phyloP scores from a whole-genome alignment of 2,329 filamentous ascomycete species.

The Aspergillus sergii region DNA sequence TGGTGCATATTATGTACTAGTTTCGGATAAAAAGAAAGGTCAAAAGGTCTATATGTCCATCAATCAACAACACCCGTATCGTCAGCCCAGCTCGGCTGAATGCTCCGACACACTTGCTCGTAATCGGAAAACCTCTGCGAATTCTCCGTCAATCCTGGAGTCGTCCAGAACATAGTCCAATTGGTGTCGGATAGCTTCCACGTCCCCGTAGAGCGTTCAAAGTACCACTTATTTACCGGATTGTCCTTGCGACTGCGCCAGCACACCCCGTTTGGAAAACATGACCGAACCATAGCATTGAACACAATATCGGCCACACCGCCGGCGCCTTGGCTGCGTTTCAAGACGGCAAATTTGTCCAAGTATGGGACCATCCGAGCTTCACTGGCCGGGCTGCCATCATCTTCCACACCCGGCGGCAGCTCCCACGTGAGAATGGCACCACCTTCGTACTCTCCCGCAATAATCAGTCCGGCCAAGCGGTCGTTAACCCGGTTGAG shows the following conservation, averaged over 20 bases:
- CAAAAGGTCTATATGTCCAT: slow-evolving; percentile 3
- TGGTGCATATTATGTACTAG: not conserved
- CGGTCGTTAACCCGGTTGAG: slow-evolving; percentile 76
- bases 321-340: slow-evolving; percentile 82
- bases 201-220: slow-evolving; percentile 82
- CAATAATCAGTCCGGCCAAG: slow-evolving; percentile 89
- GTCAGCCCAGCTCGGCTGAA: slow-evolving; percentile 54
- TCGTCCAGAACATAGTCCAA: slow-evolving; percentile 99
- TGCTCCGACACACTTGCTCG: slow-evolving; percentile 70
- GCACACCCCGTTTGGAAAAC: slow-evolving; percentile 85
- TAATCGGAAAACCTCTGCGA: slow-evolving; percentile 66
- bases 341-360: slow-evolving; percentile 95
- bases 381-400: slow-evolving; percentile 54
- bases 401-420: slow-evolving; percentile 62
- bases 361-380: slow-evolving; percentile 83
- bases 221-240: slow-evolving; percentile 99
- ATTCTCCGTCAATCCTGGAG: slow-evolving; percentile 61
- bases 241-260: slow-evolving; percentile 91
- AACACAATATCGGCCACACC: slow-evolving; percentile 96
- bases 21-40: not conserved
- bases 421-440: slow-evolving; percentile 94
- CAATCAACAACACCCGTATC: slow-evolving; percentile 57
- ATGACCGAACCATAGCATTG: slow-evolving; percentile 88
- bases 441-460: slow-evolving; percentile 93
- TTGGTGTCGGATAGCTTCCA: slow-evolving; percentile 79